Evolutionary conservation across 1,284 basidiomycete genomes (phyloP).

Genomic region (Irpex sp.): DNA sequence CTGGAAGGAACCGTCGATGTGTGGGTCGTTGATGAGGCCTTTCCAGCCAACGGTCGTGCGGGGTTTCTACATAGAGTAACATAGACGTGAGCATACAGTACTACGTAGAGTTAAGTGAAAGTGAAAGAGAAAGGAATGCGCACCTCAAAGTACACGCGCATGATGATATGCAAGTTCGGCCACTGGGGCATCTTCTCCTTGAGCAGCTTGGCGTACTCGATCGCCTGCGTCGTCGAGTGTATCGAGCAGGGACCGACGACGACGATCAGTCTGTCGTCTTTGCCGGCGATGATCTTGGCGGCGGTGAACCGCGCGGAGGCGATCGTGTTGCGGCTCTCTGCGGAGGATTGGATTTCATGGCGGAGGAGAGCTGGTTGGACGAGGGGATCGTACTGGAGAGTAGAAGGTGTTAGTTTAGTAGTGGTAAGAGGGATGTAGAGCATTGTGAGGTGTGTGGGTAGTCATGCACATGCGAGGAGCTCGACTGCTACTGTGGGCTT

Average conservation of each 20-base stretch:
- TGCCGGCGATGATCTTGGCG: conserved; percentile 76
- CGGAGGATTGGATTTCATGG: conserved; percentile 72
- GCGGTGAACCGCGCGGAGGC: conserved; percentile 75
- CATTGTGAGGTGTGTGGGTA: conserved; percentile 2
- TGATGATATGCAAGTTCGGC: conserved; percentile 86
- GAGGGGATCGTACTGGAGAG: conserved; percentile 83
- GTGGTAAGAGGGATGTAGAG: conserved; percentile 6
- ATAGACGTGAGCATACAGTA: too few species aligned
- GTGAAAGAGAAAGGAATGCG: conserved; percentile 27
- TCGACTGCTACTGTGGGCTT: not conserved
- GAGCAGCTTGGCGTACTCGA: conserved; percentile 85
- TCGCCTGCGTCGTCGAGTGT: conserved; percentile 84
- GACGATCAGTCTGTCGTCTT: conserved; percentile 84
- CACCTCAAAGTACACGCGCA: conserved; percentile 90
- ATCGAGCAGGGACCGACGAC: conserved; percentile 97
- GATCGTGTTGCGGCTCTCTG: conserved; percentile 65
- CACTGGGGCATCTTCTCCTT: conserved; percentile 66
- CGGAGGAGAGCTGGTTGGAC: conserved; percentile 87
- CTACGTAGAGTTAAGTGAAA: not conserved
- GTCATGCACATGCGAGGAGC: too few species aligned
- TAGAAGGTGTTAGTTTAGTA: conserved; percentile 7
- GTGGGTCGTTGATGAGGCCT: conserved; percentile 86
- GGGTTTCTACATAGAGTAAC: conserved; percentile 55
- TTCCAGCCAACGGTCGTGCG: conserved; percentile 90
- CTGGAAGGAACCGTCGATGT: conserved; percentile 91